Base-by-base conservation (phyloP, 1,284 basidiomycete species). In the Anthracocystis panici-leucophaei region DNA sequence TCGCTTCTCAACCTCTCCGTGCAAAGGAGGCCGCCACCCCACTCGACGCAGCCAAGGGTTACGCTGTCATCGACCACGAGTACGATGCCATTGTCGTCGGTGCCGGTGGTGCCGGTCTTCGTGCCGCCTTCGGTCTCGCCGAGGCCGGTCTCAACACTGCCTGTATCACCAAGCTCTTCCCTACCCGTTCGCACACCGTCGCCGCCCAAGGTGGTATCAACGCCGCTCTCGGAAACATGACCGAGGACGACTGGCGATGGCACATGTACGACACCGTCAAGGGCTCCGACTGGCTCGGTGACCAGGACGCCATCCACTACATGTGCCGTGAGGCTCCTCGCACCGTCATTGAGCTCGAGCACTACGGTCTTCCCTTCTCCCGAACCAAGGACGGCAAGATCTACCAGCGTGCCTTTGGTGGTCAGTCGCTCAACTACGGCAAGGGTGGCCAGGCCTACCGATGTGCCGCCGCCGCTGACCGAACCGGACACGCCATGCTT, bases 191-290 rank as follows among this genome's bases (percentile, higher is more conserved):
- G 88, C 97, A 99, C 87, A 99, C 97, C 44, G 97, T 99, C 78
- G 97, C 97, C 72, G 97, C 97, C 59, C 96, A 98, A 90, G 97
- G 97, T 85, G 97, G 97, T 87, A 96, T 99, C 87, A 99, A 99
- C 88, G 96, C 97, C 82, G 97, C 97, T 49, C 90, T 99, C 63
- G 97, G 96, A 71, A 99, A 99, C 89, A 84, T 84, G 83, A 84
- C 83, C 56, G 81, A 82, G 81, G 84, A 97, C 85, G 95, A 97
- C 86, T 98, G 95, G 96, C 89, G 97, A 87, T 99, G 97, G 97
- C 96, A 99, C 87, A 97, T 98, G 93, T 95, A 96, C 87, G 95
- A 98, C 87, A 99, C 96, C 62, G 96, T 99, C 77, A 99, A 99
- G 89, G 97, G 97, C 76, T 97, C 95, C 60, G 97, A 99, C 88